Evolutionary conservation across 768 basidiomycete species (phyloP), one percentile per base, ranked within the genome.

Genomic region (Lactarius deliciosus): DNA sequence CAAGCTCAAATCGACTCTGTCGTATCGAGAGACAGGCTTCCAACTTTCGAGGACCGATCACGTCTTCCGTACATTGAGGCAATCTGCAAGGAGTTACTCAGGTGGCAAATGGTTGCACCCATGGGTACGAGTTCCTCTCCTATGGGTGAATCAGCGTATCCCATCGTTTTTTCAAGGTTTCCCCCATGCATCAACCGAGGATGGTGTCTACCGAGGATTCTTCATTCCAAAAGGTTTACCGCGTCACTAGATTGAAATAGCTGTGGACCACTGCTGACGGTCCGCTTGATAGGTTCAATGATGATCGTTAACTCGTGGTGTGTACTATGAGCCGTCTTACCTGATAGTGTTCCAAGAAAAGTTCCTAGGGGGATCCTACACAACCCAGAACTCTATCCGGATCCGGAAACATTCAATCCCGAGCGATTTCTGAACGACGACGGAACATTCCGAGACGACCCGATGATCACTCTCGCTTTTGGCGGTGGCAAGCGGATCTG

Each of bases 161-260:
- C 36, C 36, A 38, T 38, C 11, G 36, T 13, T 38, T 38, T 38
- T 13, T 28, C 15, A 16, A 65, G 64, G 58, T 32, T 0, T 65
- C 18, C 25, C 64, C 18, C 64, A 65, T 34, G 30, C 82, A 41
- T 64, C 83, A 70, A 83, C 78, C 76, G 79, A 84, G 70, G 83
- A 87, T 66, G 84, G 87, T 67, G 72, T 83, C 36, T 87, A 86
- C 67, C 71, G 80, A 32, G 84, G 80, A 5, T 79, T 79, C 75
- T 75, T 79, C 41, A 81, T 87, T 47, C 86, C 86, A n/a, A 82
- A 85, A 71, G 86, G 86, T 63, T n/a, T 30, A 54, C 18, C 28
- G 5, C 53, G 25, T 55, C 20, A n/a, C 9, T 45, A 20, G 20
- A n/a, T 55, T 16, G 10, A 53, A n/a, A 22, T 56, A 40, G 20